Conservation (phyloP, 106 monocot species). For the Dendrobium chrysotoxum region DNA sequence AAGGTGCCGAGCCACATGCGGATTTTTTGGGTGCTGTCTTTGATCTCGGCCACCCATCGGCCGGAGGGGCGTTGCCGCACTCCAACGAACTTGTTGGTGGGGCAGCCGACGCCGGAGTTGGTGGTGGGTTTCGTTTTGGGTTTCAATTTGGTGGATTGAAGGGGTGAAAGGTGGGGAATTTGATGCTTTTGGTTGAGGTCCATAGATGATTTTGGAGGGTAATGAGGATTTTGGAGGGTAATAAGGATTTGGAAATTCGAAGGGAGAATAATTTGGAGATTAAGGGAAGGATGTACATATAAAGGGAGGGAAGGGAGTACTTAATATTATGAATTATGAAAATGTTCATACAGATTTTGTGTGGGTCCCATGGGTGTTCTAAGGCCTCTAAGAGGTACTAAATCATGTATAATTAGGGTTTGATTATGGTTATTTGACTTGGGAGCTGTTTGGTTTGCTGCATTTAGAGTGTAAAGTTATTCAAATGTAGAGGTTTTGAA, state of each 20-base stretch:
- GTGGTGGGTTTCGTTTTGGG: not conserved
- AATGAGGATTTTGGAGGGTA: not conserved
- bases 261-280: too few species aligned
- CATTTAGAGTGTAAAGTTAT: too few species aligned
- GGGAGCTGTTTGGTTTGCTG: too few species aligned
- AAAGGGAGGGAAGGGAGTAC: not conserved
- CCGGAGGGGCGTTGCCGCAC: constrained; percentile 49
- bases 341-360: too few species aligned
- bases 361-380: too few species aligned
- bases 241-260: not conserved
- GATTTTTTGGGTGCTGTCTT: constrained; percentile 59
- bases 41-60: constrained; percentile 72
- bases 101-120: not conserved
- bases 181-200: not conserved
- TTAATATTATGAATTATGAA: too few species aligned
- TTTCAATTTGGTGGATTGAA: constrained; percentile 9
- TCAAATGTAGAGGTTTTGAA: too few species aligned
- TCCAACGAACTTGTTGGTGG: not conserved
- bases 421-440: too few species aligned
- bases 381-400: too few species aligned
- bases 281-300: not conserved
- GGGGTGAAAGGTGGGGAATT: too few species aligned
- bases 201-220: not conserved
- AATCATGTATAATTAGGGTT: too few species aligned
- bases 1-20: constrained; percentile 77